phyloP scores from a whole-genome alignment of 1,284 basidiomycete genomes.

The Sphagnurus paluster region DNA sequence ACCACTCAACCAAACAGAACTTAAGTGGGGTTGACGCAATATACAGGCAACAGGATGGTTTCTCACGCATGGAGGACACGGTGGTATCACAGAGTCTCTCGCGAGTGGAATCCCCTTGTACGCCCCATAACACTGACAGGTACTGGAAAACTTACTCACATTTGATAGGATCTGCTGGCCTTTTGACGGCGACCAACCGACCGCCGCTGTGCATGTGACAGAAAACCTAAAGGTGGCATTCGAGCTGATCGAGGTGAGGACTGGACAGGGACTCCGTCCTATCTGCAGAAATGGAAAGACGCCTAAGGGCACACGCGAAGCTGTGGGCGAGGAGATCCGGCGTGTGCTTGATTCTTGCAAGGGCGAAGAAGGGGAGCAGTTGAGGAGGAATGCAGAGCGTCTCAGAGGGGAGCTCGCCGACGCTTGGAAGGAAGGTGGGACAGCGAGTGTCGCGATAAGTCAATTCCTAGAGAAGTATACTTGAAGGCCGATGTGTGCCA shows the following conservation, averaged over 20 bases:
- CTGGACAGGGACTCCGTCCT: constrained; percentile 13
- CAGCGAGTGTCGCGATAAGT: constrained; percentile 4
- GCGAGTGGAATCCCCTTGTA: constrained; percentile 12
- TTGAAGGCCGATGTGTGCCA: too few relatives aligned
- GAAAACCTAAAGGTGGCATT: too few relatives aligned
- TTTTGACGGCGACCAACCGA: constrained; percentile 23
- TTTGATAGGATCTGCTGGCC: constrained; percentile 26
- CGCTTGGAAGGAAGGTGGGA: constrained; percentile 9
- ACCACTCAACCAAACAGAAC: not conserved
- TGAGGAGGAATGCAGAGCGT: constrained; percentile 11
- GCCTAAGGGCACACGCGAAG: constrained; percentile 14
- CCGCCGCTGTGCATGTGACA: constrained; percentile 15
- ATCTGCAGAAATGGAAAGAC: constrained; percentile 7
- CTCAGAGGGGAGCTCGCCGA: constrained; percentile 9
- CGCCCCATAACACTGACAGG: not conserved
- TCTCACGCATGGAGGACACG: too few relatives aligned
- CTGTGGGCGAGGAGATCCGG: constrained; percentile 16
- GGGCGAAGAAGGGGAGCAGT: constrained; percentile 10
- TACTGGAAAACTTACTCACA: too few relatives aligned
- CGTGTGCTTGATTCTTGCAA: constrained; percentile 11
- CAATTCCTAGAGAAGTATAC: constrained; percentile 3
- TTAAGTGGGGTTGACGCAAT: not conserved
- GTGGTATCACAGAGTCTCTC: constrained; percentile 19
- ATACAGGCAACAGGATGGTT: constrained; percentile 25
- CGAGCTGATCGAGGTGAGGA: constrained; percentile 24